A percentile compares a stretch with the other conserved stretches of the same genome.
phyloP scores from a whole-genome alignment of 495 filamentous ascomycete species.

The Hypoxylon trugodes region DNA sequence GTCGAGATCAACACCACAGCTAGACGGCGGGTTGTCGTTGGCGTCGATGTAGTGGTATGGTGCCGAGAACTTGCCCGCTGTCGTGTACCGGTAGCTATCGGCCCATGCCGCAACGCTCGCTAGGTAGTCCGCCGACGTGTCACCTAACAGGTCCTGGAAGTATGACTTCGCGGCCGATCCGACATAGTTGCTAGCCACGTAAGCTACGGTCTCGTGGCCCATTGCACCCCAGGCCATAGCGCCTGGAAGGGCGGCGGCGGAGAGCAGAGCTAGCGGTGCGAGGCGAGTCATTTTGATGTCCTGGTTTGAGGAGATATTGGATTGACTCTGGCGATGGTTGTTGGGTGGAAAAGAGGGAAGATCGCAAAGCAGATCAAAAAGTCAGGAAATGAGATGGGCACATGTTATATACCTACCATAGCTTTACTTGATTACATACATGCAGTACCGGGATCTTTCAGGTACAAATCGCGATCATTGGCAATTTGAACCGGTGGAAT shows the following conservation, averaged over 20 bases:
- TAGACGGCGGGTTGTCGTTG: slow-evolving; percentile 65
- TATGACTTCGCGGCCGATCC: slow-evolving; percentile 53
- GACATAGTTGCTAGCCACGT: slow-evolving; percentile 64
- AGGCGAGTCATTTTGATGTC: slow-evolving; percentile 34
- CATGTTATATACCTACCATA: slow-evolving; percentile 12
- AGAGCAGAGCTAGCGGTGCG: slow-evolving; percentile 26
- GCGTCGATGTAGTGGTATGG: slow-evolving; percentile 72
- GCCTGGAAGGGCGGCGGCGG: slow-evolving; percentile 32
- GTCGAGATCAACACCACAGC: slow-evolving; percentile 63
- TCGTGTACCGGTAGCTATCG: slow-evolving; percentile 64
- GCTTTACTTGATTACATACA: background rate
- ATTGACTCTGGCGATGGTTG: background rate
- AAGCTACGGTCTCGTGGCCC: slow-evolving; percentile 67
- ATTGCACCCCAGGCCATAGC: slow-evolving; percentile 50
- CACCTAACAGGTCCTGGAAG: slow-evolving; percentile 57
- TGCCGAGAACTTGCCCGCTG: slow-evolving; percentile 61
- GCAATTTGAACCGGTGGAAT: slow-evolving; percentile 5
- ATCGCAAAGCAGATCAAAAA: background rate
- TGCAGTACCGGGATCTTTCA: background rate
- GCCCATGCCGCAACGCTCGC: slow-evolving; percentile 70
- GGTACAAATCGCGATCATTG: slow-evolving; percentile 1
- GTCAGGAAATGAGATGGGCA: slow-evolving; percentile 24
- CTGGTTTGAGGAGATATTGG: background rate
- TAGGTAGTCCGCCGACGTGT: slow-evolving; percentile 62
- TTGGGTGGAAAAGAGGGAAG: background rate